Conservation (phyloP, 1,139 yeast species). For the Arxiozyma slooffiae region DNA sequence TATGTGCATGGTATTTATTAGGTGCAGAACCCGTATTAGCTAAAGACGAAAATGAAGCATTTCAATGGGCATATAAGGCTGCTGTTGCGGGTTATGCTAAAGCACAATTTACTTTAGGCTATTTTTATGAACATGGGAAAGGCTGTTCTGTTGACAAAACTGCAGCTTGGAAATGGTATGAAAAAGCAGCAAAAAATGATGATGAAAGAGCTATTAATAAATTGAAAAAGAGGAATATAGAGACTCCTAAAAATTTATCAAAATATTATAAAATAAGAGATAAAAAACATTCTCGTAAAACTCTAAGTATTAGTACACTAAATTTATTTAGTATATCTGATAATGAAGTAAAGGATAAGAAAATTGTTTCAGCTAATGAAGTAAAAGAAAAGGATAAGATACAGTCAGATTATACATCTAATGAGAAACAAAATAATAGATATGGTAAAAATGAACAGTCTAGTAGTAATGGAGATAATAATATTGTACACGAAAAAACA, state of each 20-base stretch:
- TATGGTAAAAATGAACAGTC: neutral
- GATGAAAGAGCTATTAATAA: constrained; percentile 51
- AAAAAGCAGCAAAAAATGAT: constrained; percentile 62
- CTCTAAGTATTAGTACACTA: constrained; percentile 10
- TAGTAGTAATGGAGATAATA: neutral
- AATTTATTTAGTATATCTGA: constrained; percentile 8
- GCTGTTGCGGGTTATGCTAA: constrained; percentile 65
- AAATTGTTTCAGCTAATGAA: neutral
- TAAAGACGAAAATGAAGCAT: constrained; percentile 76
- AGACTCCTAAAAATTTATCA: neutral
- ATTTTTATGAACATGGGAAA: constrained; percentile 77
- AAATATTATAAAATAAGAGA: constrained; percentile 1
- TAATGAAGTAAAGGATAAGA: neutral
- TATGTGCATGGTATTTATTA: constrained; percentile 94
- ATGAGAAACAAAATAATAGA: neutral
- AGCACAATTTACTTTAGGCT: constrained; percentile 82
- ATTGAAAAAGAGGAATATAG: constrained; percentile 13
- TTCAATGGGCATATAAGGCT: constrained; percentile 87
- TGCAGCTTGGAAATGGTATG: constrained; percentile 67
- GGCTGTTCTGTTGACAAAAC: constrained; percentile 58
- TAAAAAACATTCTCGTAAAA: constrained; percentile 5
- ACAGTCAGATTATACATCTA: neutral
- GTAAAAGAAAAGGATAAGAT: neutral
- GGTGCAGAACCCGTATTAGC: constrained; percentile 80
- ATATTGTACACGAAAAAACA: neutral